Conservation (phyloP, 2,329 filamentous ascomycete genomes). For the Pseudogymnoascus sp. region DNA sequence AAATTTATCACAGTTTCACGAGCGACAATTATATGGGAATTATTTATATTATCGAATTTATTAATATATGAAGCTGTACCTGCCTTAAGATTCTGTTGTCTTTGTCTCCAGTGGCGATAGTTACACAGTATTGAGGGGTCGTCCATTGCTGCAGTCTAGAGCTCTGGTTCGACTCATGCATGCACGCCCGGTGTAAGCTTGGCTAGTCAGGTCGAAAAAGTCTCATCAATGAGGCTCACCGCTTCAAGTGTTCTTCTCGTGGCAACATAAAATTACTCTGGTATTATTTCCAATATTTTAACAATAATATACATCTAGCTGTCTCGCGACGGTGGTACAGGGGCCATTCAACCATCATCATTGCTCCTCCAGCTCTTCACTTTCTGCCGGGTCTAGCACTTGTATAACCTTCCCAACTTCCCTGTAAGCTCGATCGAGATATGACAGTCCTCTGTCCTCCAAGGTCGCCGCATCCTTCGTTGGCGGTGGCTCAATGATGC, state of each 20-base stretch:
- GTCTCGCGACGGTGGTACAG: neutral
- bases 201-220: neutral
- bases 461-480: neutral
- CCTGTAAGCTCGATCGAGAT: conserved; percentile 13
- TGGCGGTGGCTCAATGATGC: conserved; percentile 15
- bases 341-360: neutral
- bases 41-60: neutral
- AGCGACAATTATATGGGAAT: neutral
- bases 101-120: neutral
- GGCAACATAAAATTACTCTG: neutral
- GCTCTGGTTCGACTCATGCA: neutral
- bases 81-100: neutral
- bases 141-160: neutral
- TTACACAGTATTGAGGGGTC: neutral
- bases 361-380: neutral
- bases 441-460: conserved; percentile 9
- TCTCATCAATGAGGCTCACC: neutral
- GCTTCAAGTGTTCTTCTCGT: neutral
- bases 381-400: neutral
- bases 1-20: neutral
- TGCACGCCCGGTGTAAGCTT: neutral
- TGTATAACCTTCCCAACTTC: conserved; percentile 10
- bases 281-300: neutral
- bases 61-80: neutral
- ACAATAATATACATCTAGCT: conserved; percentile 6